Percentiles rank a stretch among this genome's conserved stretches.
Conservation (phyloP, 257 asterid species). For the Solanum pimpinellifolium region DNA sequence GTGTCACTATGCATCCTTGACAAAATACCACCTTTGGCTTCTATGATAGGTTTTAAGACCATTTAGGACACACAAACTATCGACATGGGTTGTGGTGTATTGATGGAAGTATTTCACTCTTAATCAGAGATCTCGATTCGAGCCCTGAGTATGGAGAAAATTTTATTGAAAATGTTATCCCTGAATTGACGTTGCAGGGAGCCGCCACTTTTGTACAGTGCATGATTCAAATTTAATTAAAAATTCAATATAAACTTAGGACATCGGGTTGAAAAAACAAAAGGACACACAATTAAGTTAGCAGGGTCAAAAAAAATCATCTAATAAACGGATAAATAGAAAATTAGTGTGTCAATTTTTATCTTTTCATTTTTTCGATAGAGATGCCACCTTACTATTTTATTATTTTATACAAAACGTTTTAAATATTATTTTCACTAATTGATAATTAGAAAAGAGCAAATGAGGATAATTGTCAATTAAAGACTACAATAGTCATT, state of each 20-base stretch:
- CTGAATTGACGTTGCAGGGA: too few relatives aligned
- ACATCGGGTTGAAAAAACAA: accelerated
- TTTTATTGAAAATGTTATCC: accelerated
- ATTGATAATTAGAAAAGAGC: neutral
- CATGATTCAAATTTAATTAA: accelerated
- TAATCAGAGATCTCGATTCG: too few relatives aligned
- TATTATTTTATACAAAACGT: neutral
- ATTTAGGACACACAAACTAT: conserved; percentile 13
- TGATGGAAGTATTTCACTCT: accelerated
- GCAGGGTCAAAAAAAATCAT: conserved; percentile 47
- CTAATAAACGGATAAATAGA: conserved; percentile 20
- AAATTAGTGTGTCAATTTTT: conserved; percentile 16
- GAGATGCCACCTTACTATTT: neutral
- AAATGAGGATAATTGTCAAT: neutral
- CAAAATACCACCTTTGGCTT: neutral
- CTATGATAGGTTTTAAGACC: neutral
- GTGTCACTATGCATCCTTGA: neutral
- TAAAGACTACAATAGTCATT: neutral
- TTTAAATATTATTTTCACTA: neutral
- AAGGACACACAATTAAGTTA: conserved; percentile 15
- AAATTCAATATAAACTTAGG: accelerated
- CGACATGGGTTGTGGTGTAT: too few relatives aligned
- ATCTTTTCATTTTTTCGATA: neutral
- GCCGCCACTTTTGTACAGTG: too few relatives aligned
- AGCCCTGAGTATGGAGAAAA: accelerated